A percentile compares a stretch with the other conserved stretches of the same genome.
phyloP scores from a whole-genome alignment of 192 early-diverging fungal genomes.

The Coemansia sp. region DNA sequence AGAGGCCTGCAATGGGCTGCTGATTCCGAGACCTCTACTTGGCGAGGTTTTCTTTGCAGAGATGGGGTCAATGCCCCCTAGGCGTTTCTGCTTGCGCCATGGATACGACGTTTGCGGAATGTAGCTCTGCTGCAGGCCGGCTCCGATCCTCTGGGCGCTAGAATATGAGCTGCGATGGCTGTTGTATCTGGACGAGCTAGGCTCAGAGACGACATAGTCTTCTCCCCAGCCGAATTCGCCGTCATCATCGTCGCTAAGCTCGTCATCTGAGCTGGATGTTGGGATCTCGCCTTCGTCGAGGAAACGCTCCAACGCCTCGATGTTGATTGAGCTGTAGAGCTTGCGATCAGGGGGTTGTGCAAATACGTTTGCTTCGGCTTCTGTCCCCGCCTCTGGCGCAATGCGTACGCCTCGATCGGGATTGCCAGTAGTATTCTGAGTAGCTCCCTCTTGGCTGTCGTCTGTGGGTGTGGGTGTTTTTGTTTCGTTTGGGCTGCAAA shows the following conservation, averaged over 20 bases:
- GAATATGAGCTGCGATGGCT: conserved; percentile 6
- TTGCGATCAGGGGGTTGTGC: conserved; percentile 20
- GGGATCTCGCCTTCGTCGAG: conserved; percentile 48
- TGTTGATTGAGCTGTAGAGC: conserved; percentile 40
- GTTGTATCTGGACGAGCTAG: background rate
- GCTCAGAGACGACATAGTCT: conserved; percentile 17
- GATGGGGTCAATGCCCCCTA: background rate
- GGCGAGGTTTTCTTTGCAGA: background rate
- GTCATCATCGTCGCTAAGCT: conserved; percentile 13
- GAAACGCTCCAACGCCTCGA: conserved; percentile 46
- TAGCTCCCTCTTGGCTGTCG: conserved; percentile 4
- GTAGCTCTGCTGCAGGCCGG: background rate
- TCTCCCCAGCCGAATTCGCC: conserved; percentile 32
- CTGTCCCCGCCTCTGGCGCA: background rate
- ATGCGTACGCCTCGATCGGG: background rate
- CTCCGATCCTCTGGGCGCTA: conserved; percentile 10
- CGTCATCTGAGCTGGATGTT: conserved; percentile 38
- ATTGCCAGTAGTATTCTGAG: background rate
- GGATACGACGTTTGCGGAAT: background rate
- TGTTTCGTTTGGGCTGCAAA: conserved; percentile 8
- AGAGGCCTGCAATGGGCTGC: background rate
- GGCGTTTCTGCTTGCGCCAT: background rate
- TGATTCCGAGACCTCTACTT: background rate
- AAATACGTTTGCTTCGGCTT: background rate
- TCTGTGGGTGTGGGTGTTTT: conserved; percentile 2